Evolutionary conservation across 2,329 filamentous ascomycete genomes (phyloP).

Genomic region (Tolypocladium nubicola): DNA sequence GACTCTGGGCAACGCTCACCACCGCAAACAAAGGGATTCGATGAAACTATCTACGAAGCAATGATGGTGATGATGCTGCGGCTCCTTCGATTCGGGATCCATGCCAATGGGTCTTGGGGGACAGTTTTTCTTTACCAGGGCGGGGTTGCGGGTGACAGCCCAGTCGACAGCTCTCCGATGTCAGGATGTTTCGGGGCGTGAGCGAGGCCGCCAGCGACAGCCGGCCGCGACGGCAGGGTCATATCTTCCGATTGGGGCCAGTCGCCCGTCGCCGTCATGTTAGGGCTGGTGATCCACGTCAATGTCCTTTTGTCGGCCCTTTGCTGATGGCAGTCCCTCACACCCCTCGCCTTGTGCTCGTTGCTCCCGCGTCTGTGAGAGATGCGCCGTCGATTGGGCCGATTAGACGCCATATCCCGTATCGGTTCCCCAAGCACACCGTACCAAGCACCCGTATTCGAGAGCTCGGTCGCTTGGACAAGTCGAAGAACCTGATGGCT

Average conservation of each 20-base stretch:
- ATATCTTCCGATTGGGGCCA: slow-evolving; percentile 20
- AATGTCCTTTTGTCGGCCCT: slow-evolving; percentile 18
- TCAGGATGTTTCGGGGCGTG: background rate
- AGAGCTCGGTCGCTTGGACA: too few relatives aligned
- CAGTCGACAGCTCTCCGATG: background rate
- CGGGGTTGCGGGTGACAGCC: background rate
- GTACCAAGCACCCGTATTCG: background rate
- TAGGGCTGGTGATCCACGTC: slow-evolving; percentile 18
- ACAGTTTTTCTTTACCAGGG: background rate
- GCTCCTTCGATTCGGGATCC: too few relatives aligned
- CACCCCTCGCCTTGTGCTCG: background rate
- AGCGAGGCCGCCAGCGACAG: background rate
- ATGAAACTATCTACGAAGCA: too few relatives aligned
- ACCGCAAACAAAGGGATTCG: too few relatives aligned
- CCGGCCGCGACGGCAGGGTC: slow-evolving; percentile 7
- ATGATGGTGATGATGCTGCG: too few relatives aligned
- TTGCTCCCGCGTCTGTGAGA: background rate
- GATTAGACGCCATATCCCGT: slow-evolving; percentile 17
- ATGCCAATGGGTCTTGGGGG: background rate
- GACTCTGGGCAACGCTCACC: too few relatives aligned
- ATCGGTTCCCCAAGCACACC: background rate
- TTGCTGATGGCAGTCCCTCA: background rate
- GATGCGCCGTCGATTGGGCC: slow-evolving; percentile 13
- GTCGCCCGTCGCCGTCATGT: slow-evolving; percentile 10
- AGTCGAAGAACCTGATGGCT: too few relatives aligned